phyloP scores from a whole-genome alignment of 768 basidiomycete species.

The Aureoboletus auriporus region DNA sequence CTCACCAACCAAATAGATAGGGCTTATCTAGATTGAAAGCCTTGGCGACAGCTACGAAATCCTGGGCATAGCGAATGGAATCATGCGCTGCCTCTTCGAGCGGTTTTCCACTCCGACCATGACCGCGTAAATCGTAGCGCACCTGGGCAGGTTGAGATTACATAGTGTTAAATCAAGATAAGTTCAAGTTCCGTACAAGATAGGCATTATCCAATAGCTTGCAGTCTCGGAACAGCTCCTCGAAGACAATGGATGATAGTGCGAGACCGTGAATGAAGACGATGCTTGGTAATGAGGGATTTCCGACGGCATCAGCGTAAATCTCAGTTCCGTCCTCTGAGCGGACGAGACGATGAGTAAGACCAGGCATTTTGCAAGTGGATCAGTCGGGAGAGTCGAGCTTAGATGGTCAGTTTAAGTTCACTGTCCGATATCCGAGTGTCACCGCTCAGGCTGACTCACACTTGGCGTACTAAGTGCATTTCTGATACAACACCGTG shows the following conservation, averaged over 20 bases:
- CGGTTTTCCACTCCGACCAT: slow-evolving; percentile 6
- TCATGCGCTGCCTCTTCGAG: slow-evolving; percentile 1
- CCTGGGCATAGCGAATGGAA: slow-evolving; percentile 7
- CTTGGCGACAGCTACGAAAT: slow-evolving; percentile 1
- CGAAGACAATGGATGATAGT: slow-evolving; percentile 5
- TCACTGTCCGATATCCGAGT: no score
- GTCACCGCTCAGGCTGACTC: no score
- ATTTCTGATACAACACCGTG: no score
- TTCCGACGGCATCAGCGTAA: slow-evolving; percentile 5
- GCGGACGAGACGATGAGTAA: not conserved
- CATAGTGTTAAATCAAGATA: not conserved
- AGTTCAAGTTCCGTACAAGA: not conserved
- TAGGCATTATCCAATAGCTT: slow-evolving; percentile 1
- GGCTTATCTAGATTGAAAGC: slow-evolving; percentile 3
- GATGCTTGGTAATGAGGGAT: slow-evolving; percentile 1
- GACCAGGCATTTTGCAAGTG: not conserved
- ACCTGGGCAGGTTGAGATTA: not conserved
- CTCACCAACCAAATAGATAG: slow-evolving; percentile 5
- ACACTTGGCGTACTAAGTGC: no score
- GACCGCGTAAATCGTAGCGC: slow-evolving; percentile 8
- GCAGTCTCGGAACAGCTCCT: slow-evolving; percentile 3
- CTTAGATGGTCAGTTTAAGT: no score
- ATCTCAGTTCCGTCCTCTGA: slow-evolving; percentile 7
- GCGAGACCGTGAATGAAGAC: slow-evolving; percentile 6
- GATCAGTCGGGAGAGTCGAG: no score